Evolutionary conservation across 1,284 basidiomycete genomes (phyloP).

Genomic region (Pseudozyma tsukubaensis): DNA sequence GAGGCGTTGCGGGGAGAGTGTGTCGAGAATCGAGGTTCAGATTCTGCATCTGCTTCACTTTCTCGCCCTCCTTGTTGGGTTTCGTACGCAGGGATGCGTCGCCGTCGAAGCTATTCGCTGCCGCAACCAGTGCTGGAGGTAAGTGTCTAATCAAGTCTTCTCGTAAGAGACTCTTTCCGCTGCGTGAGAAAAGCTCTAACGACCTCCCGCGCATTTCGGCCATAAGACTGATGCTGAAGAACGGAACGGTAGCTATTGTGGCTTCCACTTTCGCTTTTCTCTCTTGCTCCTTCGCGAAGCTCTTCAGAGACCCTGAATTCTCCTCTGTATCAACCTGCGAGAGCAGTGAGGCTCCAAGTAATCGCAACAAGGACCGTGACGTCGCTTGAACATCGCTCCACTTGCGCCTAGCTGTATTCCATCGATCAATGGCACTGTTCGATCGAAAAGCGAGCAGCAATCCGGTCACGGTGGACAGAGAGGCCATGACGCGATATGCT

Average conservation of each 20-base stretch:
- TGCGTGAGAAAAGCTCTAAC: slow-evolving; percentile 10
- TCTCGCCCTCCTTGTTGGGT: slow-evolving; percentile 11
- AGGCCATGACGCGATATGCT: slow-evolving; percentile 30
- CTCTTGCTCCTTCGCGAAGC: slow-evolving; percentile 15
- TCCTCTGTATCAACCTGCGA: background rate
- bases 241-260: slow-evolving; percentile 23
- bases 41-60: slow-evolving; percentile 30
- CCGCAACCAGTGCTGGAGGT: slow-evolving; percentile 21
- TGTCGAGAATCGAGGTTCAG: slow-evolving; percentile 27
- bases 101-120: slow-evolving; percentile 6
- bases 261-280: slow-evolving; percentile 12
- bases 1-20: no score
- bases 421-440: slow-evolving; percentile 45
- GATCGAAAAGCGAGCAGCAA: slow-evolving; percentile 45
- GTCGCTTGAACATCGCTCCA: slow-evolving; percentile 45
- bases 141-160: slow-evolving; percentile 22
- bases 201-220: slow-evolving; percentile 33
- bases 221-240: slow-evolving; percentile 51
- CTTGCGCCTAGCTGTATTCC: slow-evolving; percentile 39
- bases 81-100: background rate
- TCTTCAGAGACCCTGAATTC: background rate
- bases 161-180: slow-evolving; percentile 8
- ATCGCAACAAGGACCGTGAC: slow-evolving; percentile 27
- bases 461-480: slow-evolving; percentile 43
- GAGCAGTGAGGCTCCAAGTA: slow-evolving; percentile 29